phyloP scores from a whole-genome alignment of 2,329 filamentous ascomycete genomes.

The Apiospora hydei region DNA sequence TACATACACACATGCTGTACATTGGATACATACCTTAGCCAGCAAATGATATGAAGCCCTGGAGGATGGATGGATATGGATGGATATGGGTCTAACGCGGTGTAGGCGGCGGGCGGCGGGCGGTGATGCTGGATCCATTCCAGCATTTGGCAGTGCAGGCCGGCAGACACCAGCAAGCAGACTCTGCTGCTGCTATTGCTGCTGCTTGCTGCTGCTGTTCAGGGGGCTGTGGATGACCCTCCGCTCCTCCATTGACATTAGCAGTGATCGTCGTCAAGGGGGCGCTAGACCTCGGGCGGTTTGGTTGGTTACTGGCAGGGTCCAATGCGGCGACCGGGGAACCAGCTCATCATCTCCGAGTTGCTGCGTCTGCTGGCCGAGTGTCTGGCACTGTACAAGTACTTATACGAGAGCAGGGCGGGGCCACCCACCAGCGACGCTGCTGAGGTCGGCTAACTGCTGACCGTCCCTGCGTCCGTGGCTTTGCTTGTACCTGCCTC shows the following conservation, averaged over 20 bases:
- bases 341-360: conserved; percentile 10
- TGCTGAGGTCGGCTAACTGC: conserved; percentile 4
- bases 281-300: not conserved
- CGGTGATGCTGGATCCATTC: too few relatives aligned
- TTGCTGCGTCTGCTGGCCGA: not conserved
- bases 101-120: too few relatives aligned
- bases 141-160: too few relatives aligned
- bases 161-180: not conserved
- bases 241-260: not conserved
- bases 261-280: conserved; percentile 7
- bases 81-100: too few relatives aligned
- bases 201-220: not conserved
- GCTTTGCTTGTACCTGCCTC: not conserved
- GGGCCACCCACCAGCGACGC: not conserved
- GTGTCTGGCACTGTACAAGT: not conserved
- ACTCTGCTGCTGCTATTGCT: not conserved
- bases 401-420: not conserved
- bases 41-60: too few relatives aligned
- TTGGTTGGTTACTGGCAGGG: not conserved
- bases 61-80: too few relatives aligned
- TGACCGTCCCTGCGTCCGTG: not conserved
- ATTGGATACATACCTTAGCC: too few relatives aligned
- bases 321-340: conserved; percentile 10
- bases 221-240: not conserved
- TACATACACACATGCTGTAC: too few relatives aligned